phyloP scores from a whole-genome alignment of 306 rosid genomes.

The Vigna hirtella region DNA sequence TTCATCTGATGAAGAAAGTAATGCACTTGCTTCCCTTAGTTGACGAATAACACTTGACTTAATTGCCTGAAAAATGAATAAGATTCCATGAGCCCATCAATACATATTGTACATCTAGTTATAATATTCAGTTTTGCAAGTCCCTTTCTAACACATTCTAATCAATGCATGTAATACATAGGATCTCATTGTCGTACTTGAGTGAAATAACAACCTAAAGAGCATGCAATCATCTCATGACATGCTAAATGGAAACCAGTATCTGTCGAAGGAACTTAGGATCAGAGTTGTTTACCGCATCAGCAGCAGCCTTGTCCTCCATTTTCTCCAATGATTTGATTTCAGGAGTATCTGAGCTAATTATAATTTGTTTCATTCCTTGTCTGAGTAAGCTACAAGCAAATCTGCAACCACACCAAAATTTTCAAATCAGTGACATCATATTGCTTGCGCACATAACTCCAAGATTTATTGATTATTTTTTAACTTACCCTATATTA shows the following conservation, averaged over 20 bases:
- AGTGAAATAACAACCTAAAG: slow-evolving; percentile 1
- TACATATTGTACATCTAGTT: neutral
- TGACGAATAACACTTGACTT: slow-evolving; percentile 75
- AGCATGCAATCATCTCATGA: slow-evolving; percentile 5
- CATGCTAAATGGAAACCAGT: neutral
- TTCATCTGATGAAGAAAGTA: slow-evolving; percentile 51
- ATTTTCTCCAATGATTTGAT: slow-evolving; percentile 73
- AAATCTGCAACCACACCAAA: slow-evolving; percentile 57
- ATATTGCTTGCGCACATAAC: neutral
- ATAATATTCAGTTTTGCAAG: slow-evolving; percentile 3
- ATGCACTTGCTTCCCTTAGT: slow-evolving; percentile 64
- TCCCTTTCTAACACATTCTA: neutral
- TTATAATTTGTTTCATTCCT: slow-evolving; percentile 91
- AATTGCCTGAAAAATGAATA: slow-evolving; percentile 68
- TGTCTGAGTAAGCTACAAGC: slow-evolving; percentile 98
- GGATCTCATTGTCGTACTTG: neutral
- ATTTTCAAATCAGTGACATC: slow-evolving; percentile 23
- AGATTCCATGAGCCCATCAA: slow-evolving; percentile 27
- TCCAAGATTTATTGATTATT: slow-evolving; percentile 32
- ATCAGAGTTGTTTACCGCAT: slow-evolving; percentile 56
- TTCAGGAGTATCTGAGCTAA: slow-evolving; percentile 88
- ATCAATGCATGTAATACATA: neutral
- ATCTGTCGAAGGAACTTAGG: slow-evolving; percentile 22
- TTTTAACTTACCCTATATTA: slow-evolving; percentile 77
- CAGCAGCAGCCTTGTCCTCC: slow-evolving; percentile 72